A percentile compares a stretch with the other conserved stretches of the same genome.
Evolutionary conservation across 805 yeast species (phyloP).

Genomic region (Candida verbasci): DNA sequence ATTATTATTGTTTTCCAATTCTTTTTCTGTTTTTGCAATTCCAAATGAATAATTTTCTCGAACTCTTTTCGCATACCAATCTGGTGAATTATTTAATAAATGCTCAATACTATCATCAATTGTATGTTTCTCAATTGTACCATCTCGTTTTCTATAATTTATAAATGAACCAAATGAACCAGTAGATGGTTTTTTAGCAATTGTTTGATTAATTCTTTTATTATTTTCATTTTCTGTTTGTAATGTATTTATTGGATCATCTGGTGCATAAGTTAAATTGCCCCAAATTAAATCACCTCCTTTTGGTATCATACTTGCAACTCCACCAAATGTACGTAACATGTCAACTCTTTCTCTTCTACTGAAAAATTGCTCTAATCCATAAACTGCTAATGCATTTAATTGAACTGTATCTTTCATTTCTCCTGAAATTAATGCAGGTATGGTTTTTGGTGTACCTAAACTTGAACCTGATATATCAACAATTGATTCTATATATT

Average conservation of each 20-base stretch:
- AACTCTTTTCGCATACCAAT: conserved; percentile 68
- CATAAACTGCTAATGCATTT: conserved; percentile 89
- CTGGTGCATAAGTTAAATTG: conserved; percentile 59
- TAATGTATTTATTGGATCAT: conserved; percentile 47
- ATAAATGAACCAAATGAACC: conserved; percentile 64
- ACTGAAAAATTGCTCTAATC: conserved; percentile 89
- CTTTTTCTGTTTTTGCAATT: conserved; percentile 52
- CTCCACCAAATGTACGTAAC: conserved; percentile 86
- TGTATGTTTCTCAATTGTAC: conserved; percentile 41
- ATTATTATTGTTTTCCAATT: conserved; percentile 62
- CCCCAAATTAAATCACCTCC: conserved; percentile 96
- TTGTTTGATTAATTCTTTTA: conserved; percentile 3
- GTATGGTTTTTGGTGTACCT: conserved; percentile 93
- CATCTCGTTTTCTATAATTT: conserved; percentile 44
- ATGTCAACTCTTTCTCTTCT: conserved; percentile 84
- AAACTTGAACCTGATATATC: conserved; percentile 87
- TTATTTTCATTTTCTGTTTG: conserved; percentile 30
- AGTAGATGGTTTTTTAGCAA: conserved; percentile 20
- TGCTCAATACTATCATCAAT: conserved; percentile 64
- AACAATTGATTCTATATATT: conserved; percentile 72
- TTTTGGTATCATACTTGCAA: conserved; percentile 93
- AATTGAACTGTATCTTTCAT: conserved; percentile 97
- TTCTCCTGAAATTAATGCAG: conserved; percentile 93
- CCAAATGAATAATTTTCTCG: conserved; percentile 76
- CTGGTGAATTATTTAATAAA: conserved; percentile 61